These are phyloP conservation scores for Aspergillus pseudotamarii DNA, from an alignment of 2,329 filamentous ascomycete species.

Conservation along the genomic window DNA sequence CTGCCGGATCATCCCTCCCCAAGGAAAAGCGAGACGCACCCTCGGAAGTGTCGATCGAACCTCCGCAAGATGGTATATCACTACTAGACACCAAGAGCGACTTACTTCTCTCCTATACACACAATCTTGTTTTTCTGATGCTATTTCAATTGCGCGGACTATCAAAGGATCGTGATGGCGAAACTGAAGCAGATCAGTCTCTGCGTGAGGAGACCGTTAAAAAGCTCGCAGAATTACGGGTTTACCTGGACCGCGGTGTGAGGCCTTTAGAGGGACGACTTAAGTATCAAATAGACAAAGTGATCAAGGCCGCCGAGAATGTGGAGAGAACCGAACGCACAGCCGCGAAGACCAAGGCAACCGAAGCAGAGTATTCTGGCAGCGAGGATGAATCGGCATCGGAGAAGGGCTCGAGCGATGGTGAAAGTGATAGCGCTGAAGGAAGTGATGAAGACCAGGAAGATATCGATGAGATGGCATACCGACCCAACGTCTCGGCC, in stretches of 20 bases:
- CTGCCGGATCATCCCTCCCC: conserved; percentile 40
- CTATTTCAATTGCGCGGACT: conserved; percentile 73
- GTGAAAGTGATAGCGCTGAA: conserved; percentile 28
- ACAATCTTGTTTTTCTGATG: conserved; percentile 88
- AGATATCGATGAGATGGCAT: conserved; percentile 62
- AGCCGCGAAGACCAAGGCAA: conserved; percentile 33
- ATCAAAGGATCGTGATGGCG: conserved; percentile 37
- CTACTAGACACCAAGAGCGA: conserved; percentile 96
- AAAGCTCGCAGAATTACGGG: conserved; percentile 86
- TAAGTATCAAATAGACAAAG: conserved; percentile 95
- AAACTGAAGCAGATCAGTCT: conserved; percentile 35
- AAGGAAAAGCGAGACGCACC: conserved; percentile 29
- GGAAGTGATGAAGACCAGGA: conserved; percentile 45
- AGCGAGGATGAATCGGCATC: conserved; percentile 30
- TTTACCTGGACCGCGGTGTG: conserved; percentile 91
- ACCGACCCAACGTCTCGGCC: conserved; percentile 61
- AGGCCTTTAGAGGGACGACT: conserved; percentile 85
- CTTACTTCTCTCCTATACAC: conserved; percentile 91
- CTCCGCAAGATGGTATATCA: conserved; percentile 86
- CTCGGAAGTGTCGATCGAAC: conserved; percentile 70
- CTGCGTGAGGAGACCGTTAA: conserved; percentile 71
- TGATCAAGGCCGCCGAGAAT: conserved; percentile 78
- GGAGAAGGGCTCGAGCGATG: conserved; percentile 29
- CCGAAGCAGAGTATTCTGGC: conserved; percentile 32
- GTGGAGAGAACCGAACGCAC: conserved; percentile 34